Evolutionary conservation across 2,329 filamentous ascomycete species (phyloP), one percentile per base, ranked within the genome.

Genomic region (Diaporthe sp.): DNA sequence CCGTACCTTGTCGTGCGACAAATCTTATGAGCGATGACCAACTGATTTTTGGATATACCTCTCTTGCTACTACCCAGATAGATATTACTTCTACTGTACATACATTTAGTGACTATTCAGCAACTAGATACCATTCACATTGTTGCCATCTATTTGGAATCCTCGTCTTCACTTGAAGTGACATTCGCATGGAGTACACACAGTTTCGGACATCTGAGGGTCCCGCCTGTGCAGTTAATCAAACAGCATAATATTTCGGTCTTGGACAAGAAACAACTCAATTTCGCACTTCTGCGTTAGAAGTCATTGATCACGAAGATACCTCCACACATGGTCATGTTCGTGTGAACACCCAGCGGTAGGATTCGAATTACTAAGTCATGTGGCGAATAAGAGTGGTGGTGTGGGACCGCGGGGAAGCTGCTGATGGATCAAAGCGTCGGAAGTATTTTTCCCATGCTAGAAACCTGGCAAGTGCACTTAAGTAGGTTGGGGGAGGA

Each of bases 1-100:
- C 75, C 75, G 40, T 60, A 68, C 25, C 40, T 71, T 33, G 35
- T 76, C 68, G 38, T 72, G 38, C 64, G 54, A 38, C 72, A 66
- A 58, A 45, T 76, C 17, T 70, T 74, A 70, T 76, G 72, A 76
- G 68, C 69, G 69, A 69, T 55, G 72, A 74, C 35, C 35, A 69
- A 50, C 52, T 42, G 50, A 38, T 22, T 69, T 69, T 72, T 55
- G 52, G 33, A 40, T 72, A 60, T 64, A 57, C 47, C 50, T 66
- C 60, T 45, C 10, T 42, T 52, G 72, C 28, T 54, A 55, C 70
- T 33, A 66, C 57, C 45, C 13, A 47, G 25, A 50, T 67, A 67
- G 66, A 73, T 54, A 69, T 45, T 61, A 68, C 33, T 68, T 68
- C 64, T 68, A 40, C 7, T 68, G 64, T 68, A 68, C 9, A 68